phyloP scores from a whole-genome alignment of 192 early-diverging fungal genomes.

The Lobosporangium transversale region DNA sequence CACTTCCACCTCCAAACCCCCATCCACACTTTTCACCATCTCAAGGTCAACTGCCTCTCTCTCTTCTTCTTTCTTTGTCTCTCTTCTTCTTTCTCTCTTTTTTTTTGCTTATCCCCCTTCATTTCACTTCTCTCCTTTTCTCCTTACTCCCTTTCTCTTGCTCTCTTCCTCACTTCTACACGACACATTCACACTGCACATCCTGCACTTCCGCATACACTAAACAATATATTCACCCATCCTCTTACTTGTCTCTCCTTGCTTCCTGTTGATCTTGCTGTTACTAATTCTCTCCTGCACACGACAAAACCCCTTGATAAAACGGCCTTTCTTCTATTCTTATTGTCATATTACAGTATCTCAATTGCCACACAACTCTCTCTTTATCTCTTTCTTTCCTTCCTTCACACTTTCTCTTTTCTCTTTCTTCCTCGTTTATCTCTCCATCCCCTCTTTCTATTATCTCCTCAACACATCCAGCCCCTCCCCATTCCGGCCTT shows the following conservation, averaged over 20 bases:
- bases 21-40: neutral
- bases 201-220: neutral
- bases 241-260: neutral
- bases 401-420: neutral
- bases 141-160: neutral
- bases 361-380: neutral
- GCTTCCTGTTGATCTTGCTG: too few species aligned
- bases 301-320: too few species aligned
- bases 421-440: neutral
- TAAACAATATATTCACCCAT: neutral
- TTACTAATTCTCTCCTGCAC: too few species aligned
- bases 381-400: constrained; percentile 11
- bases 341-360: too few species aligned
- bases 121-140: neutral
- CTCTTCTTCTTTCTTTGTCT: constrained; percentile 1
- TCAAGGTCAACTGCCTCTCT: neutral
- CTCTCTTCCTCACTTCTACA: neutral
- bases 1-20: neutral
- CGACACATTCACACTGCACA: neutral
- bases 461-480: neutral
- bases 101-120: neutral
- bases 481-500: constrained; percentile 3
- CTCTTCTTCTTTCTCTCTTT: constrained; percentile 15
- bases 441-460: neutral
- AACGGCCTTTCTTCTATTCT: too few species aligned